Evolutionary conservation across 352 stramenopile genomes (phyloP), one percentile per base, ranked within the genome.

Genomic region (Phytopythium delawarense): DNA sequence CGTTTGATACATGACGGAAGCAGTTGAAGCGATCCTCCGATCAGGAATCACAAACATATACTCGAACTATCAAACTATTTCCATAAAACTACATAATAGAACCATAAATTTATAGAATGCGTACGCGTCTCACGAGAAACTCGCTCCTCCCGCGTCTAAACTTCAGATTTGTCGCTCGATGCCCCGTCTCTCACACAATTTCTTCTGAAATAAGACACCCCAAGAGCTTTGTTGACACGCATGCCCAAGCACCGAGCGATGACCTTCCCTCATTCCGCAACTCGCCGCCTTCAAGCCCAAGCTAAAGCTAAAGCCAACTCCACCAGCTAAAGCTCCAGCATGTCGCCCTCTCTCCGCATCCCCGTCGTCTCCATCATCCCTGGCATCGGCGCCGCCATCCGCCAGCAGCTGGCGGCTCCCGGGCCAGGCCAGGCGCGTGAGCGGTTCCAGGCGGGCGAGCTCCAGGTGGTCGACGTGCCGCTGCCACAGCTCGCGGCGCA

Each of bases 331-430:
- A 39, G 7, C 34, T 39, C 11, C 34, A 1, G 20, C 32, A 57
- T 57, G 51, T 57, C 51, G 7, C n/a, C 51, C 20, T 5, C 51
- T 0, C 51, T 57, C 18, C 51, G 51, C 51, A 57, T 76, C 4
- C 70, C 70, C 23, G 69, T 76, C 40, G 64, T 74, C 53, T 72
- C 70, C 9, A 71, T 73, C 63, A 72, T 76, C 51, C 42, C 57
- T 7, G 66, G 63, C 28, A 71, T 76, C 55, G 70, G 66, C 0
- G 66, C 64, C 35, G 69, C 69, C 32, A 63, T 76, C 1, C 70
- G 70, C 48, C 68, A 74, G 60, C 59, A 46, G 23, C 72, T 76
- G 35, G 66, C 66, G 48, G 65, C 62, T 1, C 21, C 64, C 9
- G 62, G 62, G 0, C 23, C 39, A 0, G 51, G 51, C 9, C 51